Evolutionary conservation across 2,329 filamentous ascomycete species (phyloP), one percentile per base, ranked within the genome.

Genomic region (Dactylonectria estremocensis): DNA sequence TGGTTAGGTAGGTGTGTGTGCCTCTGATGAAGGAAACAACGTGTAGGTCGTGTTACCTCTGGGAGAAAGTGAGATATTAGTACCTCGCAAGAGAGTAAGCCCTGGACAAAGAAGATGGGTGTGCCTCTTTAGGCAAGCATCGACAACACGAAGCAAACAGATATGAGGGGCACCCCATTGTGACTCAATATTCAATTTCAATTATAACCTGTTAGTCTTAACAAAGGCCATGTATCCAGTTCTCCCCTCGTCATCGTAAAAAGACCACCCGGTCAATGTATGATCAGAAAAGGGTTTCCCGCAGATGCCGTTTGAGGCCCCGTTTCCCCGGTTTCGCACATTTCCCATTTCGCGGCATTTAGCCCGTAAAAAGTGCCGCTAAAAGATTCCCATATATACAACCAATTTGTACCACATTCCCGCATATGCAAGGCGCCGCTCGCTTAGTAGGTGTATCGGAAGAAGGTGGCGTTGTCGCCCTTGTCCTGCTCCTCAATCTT

Each of bases 381-480:
- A 16, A 33, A 28, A 28, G 4, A 28, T 28, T 57, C 58, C 69
- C 55, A 64, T 73, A 74, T 75, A 66, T 71, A 75, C 69, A 74
- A 64, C 40, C 45, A 20, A 53, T 60, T 50, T 55, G 60, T 57
- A 49, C 70, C 54, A 72, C 68, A 57, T 52, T 69, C 71, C 61
- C 0, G 10, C n/a, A n/a, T 6, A 20, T 74, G 62, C 69, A 71
- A 70, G 54, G 61, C 65, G 37, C 58, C 22, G 60, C 60, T 58
- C 62, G 33, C 71, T 77, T 80, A 88, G 40, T 87, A 73, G 8
- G 85, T 88, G 72, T 87, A 88, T 65, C 86, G 81, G 80, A 86
- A 89, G 75, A 87, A 88, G 24, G 83, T 85, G 57, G 89, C 89
- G 66, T 85, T 80, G 74, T 91, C 89, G 9, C 89, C 89, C 64